Evolutionary conservation across 2,329 filamentous ascomycete species (phyloP).

Genomic region (Penicillium sclerotigenum): DNA sequence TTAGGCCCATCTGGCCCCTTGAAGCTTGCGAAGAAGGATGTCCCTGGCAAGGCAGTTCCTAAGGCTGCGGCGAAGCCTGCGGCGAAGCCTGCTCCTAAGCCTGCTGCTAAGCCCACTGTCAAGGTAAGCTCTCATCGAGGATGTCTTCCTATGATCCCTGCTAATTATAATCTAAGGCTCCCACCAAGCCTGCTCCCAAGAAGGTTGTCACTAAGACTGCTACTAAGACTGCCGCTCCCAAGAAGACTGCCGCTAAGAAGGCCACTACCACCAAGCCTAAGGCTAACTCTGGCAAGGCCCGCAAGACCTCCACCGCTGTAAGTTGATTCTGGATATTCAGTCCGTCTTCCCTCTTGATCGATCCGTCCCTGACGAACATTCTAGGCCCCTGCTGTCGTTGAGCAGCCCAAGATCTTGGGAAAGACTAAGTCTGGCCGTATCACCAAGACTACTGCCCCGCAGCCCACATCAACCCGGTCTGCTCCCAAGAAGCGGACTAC

Average conservation of each 20-base stretch:
- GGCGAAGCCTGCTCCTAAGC: conserved; percentile 1
- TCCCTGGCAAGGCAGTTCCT: conserved; percentile 31
- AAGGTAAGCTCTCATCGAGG: conserved; percentile 16
- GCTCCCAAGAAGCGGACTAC: conserved; percentile 47
- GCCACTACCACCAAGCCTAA: conserved; percentile 52
- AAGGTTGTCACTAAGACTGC: conserved; percentile 44
- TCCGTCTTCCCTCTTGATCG: not conserved
- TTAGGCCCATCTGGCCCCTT: conserved; percentile 80
- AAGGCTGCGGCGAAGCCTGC: conserved; percentile 20
- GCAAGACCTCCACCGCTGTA: conserved; percentile 49
- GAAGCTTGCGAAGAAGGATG: conserved; percentile 82
- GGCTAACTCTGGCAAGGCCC: conserved; percentile 54
- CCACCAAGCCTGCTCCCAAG: conserved; percentile 40
- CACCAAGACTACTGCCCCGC: conserved; percentile 61
- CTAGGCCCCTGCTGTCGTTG: conserved; percentile 64
- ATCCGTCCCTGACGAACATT: conserved; percentile 20
- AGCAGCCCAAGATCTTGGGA: conserved; percentile 66
- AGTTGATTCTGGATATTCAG: conserved; percentile 13
- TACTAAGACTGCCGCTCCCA: conserved; percentile 32
- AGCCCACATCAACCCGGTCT: conserved; percentile 38
- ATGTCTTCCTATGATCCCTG: not conserved
- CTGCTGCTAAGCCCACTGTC: not conserved
- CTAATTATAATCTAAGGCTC: conserved; percentile 30
- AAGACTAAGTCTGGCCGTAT: conserved; percentile 88
- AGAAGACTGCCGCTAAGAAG: conserved; percentile 50